phyloP scores from a whole-genome alignment of 164 flowering plant species.

The Magnolia kwangsiensis region DNA sequence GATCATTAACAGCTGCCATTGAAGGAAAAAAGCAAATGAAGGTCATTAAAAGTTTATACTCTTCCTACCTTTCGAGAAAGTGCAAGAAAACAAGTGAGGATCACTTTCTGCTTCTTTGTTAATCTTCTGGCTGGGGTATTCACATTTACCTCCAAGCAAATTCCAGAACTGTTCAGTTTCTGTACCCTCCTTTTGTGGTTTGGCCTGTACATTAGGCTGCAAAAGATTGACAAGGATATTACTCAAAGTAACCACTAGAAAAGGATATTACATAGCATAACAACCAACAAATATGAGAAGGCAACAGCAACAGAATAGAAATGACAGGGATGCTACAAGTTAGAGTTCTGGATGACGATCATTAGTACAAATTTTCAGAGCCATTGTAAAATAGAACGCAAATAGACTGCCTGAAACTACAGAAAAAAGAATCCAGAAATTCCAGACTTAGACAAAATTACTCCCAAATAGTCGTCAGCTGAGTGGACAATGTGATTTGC shows the following conservation, averaged over 20 bases:
- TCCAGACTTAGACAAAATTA: neutral
- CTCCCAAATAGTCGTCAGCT: neutral
- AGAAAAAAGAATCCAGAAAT: neutral
- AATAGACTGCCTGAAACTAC: neutral
- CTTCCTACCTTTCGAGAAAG: conserved; percentile 57
- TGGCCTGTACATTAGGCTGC: conserved; percentile 87
- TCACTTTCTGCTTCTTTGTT: conserved; percentile 70
- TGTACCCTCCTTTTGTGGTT: conserved; percentile 82
- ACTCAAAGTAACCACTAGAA: neutral
- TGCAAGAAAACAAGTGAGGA: conserved; percentile 87
- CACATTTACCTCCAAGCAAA: conserved; percentile 82
- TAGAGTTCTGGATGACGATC: neutral
- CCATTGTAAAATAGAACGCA: neutral
- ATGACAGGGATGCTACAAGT: neutral
- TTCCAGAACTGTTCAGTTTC: conserved; percentile 94
- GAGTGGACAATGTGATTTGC: neutral
- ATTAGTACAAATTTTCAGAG: neutral
- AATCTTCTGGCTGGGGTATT: conserved; percentile 82
- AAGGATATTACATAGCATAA: neutral
- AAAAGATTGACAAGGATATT: conserved; percentile 12
- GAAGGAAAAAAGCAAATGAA: neutral
- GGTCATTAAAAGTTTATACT: conserved; percentile 1
- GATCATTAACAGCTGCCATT: neutral
- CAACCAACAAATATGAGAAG: neutral
- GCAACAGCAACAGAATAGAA: neutral